phyloP scores from a whole-genome alignment of 371 early-diverging fungal species.

The Mortierella sp. region DNA sequence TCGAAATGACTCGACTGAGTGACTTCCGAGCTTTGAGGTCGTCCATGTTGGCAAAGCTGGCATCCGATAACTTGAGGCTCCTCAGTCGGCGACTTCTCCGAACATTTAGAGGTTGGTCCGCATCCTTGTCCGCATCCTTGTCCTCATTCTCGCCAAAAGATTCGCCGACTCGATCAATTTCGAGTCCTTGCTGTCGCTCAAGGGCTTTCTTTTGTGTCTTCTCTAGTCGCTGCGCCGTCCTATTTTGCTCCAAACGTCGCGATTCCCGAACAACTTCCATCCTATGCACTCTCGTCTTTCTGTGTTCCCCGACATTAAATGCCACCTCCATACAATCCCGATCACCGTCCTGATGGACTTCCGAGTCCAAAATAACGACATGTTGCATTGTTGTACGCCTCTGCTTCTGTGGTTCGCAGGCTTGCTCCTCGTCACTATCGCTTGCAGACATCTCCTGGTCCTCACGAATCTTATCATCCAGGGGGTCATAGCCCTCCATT shows the following conservation, averaged over 20 bases:
- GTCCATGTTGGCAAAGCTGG: conserved; percentile 59
- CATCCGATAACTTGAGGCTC: conserved; percentile 37
- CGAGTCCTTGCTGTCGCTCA: background rate
- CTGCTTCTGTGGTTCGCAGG: background rate
- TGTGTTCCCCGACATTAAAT: conserved; percentile 35
- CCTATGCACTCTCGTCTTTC: conserved; percentile 15
- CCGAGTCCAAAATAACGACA: conserved; percentile 39
- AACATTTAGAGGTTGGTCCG: background rate
- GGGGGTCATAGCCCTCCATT: conserved; percentile 42
- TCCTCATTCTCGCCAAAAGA: background rate
- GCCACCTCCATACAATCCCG: conserved; percentile 44
- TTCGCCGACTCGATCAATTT: background rate
- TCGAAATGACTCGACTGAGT: conserved; percentile 73
- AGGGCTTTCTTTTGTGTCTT: background rate
- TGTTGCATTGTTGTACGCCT: conserved; percentile 15
- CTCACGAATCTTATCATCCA: conserved; percentile 27
- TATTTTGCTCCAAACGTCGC: conserved; percentile 17
- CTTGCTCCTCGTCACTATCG: conserved; percentile 32
- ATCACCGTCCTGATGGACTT: conserved; percentile 24
- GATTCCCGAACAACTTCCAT: conserved; percentile 27
- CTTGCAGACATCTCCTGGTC: conserved; percentile 10
- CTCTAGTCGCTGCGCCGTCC: background rate
- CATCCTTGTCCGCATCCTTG: background rate
- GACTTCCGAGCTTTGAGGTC: conserved; percentile 65
- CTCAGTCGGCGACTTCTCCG: conserved; percentile 17